Evolutionary conservation across 495 filamentous ascomycete genomes (phyloP).

Genomic region (Tuber melanosporum): DNA sequence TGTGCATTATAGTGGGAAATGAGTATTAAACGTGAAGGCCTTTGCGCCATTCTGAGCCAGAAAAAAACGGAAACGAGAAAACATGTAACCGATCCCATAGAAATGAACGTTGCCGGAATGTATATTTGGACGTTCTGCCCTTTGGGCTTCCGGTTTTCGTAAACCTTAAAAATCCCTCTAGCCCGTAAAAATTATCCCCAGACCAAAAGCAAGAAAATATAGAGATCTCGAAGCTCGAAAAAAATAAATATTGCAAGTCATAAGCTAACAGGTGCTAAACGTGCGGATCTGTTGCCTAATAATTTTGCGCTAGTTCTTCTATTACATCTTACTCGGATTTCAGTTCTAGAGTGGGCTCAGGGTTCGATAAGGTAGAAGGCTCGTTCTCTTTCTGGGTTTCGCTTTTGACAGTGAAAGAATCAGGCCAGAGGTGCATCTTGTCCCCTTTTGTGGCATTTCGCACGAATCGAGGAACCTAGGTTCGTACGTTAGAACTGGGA

Average conservation of each 20-base stretch:
- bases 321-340: background rate
- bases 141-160: background rate
- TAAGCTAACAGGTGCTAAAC: background rate
- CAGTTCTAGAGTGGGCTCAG: background rate
- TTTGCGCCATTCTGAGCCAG: background rate
- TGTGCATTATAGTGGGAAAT: background rate
- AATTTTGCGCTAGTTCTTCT: background rate
- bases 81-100: background rate
- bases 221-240: background rate
- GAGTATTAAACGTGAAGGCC: background rate
- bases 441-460: conserved; percentile 55
- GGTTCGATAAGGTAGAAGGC: conserved; percentile 8
- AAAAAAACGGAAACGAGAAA: background rate
- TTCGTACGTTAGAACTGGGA: conserved; percentile 4
- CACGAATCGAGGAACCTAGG: conserved; percentile 52
- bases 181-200: background rate
- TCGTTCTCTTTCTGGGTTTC: conserved; percentile 10
- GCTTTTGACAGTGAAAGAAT: conserved; percentile 51
- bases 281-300: background rate
- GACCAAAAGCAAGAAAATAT: background rate
- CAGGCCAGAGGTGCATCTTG: conserved; percentile 62
- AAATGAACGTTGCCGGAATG: background rate
- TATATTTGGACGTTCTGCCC: background rate
- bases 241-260: background rate
- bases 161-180: background rate